Percentiles rank a stretch among this genome's conserved stretches.
Conservation (phyloP, 306 rosid species). For the Trichosanthes truncata region DNA sequence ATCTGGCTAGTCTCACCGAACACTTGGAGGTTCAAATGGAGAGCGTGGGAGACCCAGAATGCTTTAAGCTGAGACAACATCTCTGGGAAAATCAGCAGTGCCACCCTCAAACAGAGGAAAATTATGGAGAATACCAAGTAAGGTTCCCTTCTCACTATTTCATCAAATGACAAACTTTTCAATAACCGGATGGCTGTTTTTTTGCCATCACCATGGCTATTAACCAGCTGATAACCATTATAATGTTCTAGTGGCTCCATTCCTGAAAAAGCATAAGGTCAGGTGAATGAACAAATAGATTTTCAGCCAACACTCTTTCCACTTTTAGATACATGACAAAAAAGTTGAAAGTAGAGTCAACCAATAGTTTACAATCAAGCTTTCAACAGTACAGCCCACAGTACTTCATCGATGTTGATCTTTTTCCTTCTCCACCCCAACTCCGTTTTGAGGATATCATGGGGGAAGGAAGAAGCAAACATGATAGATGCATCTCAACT, state of each 20-base stretch:
- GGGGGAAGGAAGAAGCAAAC: not conserved
- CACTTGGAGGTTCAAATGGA: conserved; percentile 52
- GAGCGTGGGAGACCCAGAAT: conserved; percentile 36
- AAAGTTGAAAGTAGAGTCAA: not conserved
- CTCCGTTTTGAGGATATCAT: not conserved
- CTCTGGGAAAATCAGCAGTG: conserved; percentile 29
- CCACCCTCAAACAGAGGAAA: conserved; percentile 46
- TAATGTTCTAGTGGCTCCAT: conserved; percentile 31
- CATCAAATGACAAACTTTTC: conserved; percentile 22
- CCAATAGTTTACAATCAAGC: not conserved
- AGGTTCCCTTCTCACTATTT: conserved; percentile 37
- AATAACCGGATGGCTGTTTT: conserved; percentile 19
- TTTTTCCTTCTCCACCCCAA: not conserved
- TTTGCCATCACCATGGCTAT: conserved; percentile 11
- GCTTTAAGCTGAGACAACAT: conserved; percentile 28
- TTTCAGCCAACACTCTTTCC: not conserved
- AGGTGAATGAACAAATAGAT: not conserved
- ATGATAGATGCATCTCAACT: not conserved
- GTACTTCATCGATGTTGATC: not conserved
- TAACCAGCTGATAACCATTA: conserved; percentile 13
- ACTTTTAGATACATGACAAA: not conserved
- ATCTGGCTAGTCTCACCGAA: conserved; percentile 63
- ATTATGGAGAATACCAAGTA: conserved; percentile 37
- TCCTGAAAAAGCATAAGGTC: conserved; percentile 26
- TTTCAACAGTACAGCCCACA: not conserved